phyloP scores from a whole-genome alignment of 1,139 yeast species.

The Citeromyces hawaiiensis region DNA sequence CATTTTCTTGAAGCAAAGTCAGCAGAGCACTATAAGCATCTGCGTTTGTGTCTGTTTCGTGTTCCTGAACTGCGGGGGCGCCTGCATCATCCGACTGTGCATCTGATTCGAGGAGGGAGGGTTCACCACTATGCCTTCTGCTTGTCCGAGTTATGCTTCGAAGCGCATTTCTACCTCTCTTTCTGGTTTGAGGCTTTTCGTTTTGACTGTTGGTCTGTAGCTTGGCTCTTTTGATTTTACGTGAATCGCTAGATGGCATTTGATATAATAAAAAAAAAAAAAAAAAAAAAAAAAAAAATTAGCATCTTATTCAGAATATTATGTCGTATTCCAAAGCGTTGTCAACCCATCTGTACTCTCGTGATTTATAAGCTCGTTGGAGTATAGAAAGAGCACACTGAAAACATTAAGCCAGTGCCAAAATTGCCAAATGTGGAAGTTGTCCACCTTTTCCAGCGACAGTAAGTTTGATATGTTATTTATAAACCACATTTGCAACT shows the following conservation, averaged over 20 bases:
- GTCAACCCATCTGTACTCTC: slow-evolving; percentile 18
- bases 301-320: neutral
- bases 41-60: slow-evolving; percentile 18
- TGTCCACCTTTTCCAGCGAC: neutral
- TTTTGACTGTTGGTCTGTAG: slow-evolving; percentile 2
- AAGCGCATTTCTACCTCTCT: no score
- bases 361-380: slow-evolving; percentile 42
- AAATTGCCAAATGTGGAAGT: slow-evolving; percentile 76
- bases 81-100: slow-evolving; percentile 5
- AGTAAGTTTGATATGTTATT: slow-evolving; percentile 3
- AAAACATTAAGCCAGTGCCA: slow-evolving; percentile 96
- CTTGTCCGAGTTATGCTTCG: no score
- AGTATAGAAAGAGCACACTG: slow-evolving; percentile 65
- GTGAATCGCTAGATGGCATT: slow-evolving; percentile 3
- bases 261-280: neutral
- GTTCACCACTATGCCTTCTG: no score
- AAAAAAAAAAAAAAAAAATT: no score
- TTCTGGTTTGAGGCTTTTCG: no score
- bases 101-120: no score
- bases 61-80: slow-evolving; percentile 6
- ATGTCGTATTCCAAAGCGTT: slow-evolving; percentile 14
- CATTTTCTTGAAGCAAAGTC: slow-evolving; percentile 36
- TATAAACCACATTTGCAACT: slow-evolving; percentile 15
- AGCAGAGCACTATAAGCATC: slow-evolving; percentile 67
- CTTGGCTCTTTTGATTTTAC: slow-evolving; percentile 7